Evolutionary conservation across 257 asterid species (phyloP), one percentile per base, ranked within the genome.

Genomic region (Solanum paucissectum): DNA sequence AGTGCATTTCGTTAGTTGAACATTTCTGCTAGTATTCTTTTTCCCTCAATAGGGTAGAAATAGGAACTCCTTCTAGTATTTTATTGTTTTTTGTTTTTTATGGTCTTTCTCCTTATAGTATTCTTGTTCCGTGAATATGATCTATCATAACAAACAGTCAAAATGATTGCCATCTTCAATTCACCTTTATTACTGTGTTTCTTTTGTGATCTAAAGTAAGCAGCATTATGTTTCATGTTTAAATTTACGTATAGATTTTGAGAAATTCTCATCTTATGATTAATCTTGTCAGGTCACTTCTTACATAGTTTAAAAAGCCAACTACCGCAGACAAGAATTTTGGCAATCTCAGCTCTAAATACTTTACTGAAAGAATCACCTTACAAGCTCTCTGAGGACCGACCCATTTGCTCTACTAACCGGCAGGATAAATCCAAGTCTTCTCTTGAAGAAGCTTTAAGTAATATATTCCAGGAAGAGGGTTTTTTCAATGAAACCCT

Each of bases 271-370:
- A 90, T 75, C 69, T 73, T 83, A 86, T 86, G 74, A 84, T 60
- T 90, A 86, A 49, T 69, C 74, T 86, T 93, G 88, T 87, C 97
- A 97, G 99, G 99, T 84, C 98, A 97, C 91, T 97, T 96, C 89
- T 88, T 97, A 93, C 96, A 94, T 95, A 97, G 91, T 94, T 94
- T 97, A 91, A 97, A 94, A 93, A 97, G 99, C 88, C 98, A 94
- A 90, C 98, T 97, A 77, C 99, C 99, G 33, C 99, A 97, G 95
- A 96, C 99, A 36, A 93, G 99, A 91, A 96, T 97, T 90, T 93
- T 97, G 86, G 98, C 99, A 18, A 97, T 97, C 91, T 96, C 99
- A 83, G 99, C 99, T 90, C 94, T 97, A 81, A 97, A 97, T 90
- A 95, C 96, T 21, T 95, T 97, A 87, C 92, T 97, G 89, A 96